Evolutionary conservation across 1,139 yeast genomes (phyloP), one percentile per base, ranked within the genome.

Genomic region (Pneumocystis wakefieldiae): DNA sequence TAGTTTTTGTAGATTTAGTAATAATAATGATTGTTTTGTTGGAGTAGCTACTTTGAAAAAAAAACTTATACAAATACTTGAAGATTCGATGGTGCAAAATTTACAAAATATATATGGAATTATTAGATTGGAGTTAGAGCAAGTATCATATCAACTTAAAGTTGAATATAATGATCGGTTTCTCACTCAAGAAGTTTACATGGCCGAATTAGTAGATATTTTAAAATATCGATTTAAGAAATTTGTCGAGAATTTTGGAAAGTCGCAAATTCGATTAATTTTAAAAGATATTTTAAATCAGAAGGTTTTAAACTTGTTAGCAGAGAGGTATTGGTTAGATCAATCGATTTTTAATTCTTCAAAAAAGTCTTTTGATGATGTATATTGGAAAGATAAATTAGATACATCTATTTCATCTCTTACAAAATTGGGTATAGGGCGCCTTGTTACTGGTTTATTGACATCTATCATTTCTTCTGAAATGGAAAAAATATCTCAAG

Each of bases 81-180:
- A 92, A 71, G 83, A 81, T 67, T 87, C 96, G 2, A 92, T 94
- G 97, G 89, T 96, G 0, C 80, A 82, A 61, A 87, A 95, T 1
- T 78, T 94, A 64, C 85, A 85, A 68, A 97, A 98, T 24, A 90
- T 97, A 5, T 89, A 90, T 64, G 79, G 82, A 63, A 81, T 91
- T 7, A 91, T 94, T 63, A 89, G 87, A 67, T 92, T 84, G 71
- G 98, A 92, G 73, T 80, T 90, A 63, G 99, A 94, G 73, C 98
- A 94, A 70, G 84, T 97, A 0, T 78, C 95, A 1, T 94, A 94
- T 72, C 85, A 86, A 72, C 92, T 89, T 76, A 94, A 94, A 73
- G 98, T 94, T 32, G 97, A 92, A 73, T 94, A 90, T 73, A 92
- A 94, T 72, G 99, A 94, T 73, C 82, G 97, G 65, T 87, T 86